These are phyloP conservation scores for Aspergillus ostianus DNA, from an alignment of 495 filamentous ascomycete genomes.

Conservation along the genomic window DNA sequence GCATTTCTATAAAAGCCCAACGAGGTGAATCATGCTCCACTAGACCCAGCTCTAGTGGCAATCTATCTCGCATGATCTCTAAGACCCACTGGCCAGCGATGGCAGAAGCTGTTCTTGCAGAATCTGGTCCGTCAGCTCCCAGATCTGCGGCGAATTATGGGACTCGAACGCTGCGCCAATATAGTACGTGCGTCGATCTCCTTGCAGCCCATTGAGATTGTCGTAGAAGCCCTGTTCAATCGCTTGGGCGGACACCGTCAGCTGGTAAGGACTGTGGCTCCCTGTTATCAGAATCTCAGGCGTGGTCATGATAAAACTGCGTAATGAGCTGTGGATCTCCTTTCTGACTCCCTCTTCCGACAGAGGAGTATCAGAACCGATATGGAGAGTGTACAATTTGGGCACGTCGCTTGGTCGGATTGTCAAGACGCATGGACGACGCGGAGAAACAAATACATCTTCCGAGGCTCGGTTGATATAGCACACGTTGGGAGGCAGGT, in stretches of 20 bases:
- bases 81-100: background rate
- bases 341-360: slow-evolving; percentile 6
- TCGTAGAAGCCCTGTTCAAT: slow-evolving; percentile 50
- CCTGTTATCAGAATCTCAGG: slow-evolving; percentile 26
- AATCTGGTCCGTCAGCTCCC: slow-evolving; percentile 29
- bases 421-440: slow-evolving; percentile 24
- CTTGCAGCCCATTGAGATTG: slow-evolving; percentile 50
- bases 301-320: background rate
- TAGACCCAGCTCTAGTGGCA: background rate
- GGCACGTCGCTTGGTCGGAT: slow-evolving; percentile 20
- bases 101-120: slow-evolving; percentile 4
- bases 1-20: background rate
- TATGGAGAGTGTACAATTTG: slow-evolving; percentile 16
- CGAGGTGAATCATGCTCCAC: background rate
- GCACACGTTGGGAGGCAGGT: slow-evolving; percentile 21
- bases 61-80: background rate
- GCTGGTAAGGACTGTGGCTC: slow-evolving; percentile 28
- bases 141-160: slow-evolving; percentile 31
- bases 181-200: slow-evolving; percentile 49
- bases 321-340: background rate
- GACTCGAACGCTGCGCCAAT: slow-evolving; percentile 45
- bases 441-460: slow-evolving; percentile 26
- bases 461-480: slow-evolving; percentile 29
- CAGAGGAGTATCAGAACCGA: slow-evolving; percentile 10
- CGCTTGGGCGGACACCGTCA: slow-evolving; percentile 29